phyloP scores from a whole-genome alignment of 164 flowering plant species.

The Malania oleifera region DNA sequence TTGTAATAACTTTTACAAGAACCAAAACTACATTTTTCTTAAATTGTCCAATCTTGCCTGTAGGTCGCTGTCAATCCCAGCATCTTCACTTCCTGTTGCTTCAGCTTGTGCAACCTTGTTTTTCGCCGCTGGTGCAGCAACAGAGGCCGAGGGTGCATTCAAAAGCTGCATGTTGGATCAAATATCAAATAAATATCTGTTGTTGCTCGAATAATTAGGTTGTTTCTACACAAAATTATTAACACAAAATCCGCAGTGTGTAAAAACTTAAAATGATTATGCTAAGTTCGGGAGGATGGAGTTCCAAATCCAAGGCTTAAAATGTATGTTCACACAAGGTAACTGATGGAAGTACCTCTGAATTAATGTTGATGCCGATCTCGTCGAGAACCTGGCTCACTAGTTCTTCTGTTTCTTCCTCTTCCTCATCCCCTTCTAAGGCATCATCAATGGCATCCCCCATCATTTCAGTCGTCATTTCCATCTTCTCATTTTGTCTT shows the following conservation, averaged over 20 bases:
- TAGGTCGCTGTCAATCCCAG: constrained; percentile 61
- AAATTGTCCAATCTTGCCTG: constrained; percentile 81
- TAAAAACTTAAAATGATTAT: too few relatives aligned
- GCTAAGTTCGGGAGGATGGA: too few relatives aligned
- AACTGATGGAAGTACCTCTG: constrained; percentile 39
- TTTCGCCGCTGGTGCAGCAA: constrained; percentile 57
- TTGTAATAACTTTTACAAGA: constrained; percentile 11
- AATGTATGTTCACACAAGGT: background rate
- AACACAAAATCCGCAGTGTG: background rate
- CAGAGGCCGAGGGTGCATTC: constrained; percentile 64
- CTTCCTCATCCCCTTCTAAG: constrained; percentile 89
- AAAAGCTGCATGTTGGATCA: constrained; percentile 48
- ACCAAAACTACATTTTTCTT: constrained; percentile 50
- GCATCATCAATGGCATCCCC: constrained; percentile 88
- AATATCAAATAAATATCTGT: background rate
- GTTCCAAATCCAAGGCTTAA: too few relatives aligned
- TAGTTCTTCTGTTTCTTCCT: constrained; percentile 78
- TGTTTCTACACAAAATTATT: background rate
- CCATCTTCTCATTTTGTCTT: constrained; percentile 88
- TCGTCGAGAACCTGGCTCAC: constrained; percentile 84
- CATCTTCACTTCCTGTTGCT: constrained; percentile 43
- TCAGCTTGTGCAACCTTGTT: constrained; percentile 66
- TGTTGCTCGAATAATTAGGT: background rate
- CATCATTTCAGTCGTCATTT: constrained; percentile 78
- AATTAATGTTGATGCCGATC: constrained; percentile 69